A percentile compares a stretch with the other conserved stretches of the same genome.
Conservation (phyloP, 257 asterid species). For the Plantago ovata region DNA sequence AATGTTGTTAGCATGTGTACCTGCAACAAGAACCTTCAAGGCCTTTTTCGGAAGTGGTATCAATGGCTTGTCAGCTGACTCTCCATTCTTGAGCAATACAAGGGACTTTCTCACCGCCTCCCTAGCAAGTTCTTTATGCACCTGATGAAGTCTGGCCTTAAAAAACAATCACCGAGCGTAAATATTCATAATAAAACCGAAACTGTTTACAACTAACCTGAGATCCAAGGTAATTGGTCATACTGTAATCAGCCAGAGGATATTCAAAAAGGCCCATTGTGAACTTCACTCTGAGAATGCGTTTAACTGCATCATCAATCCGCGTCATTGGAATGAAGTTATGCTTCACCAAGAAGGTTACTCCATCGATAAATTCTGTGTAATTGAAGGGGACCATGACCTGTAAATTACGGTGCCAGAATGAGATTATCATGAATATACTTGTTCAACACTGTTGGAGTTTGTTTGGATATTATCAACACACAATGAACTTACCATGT, state of each 20-base stretch:
- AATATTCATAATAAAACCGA: neutral
- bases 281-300: slow-evolving; percentile 48
- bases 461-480: neutral
- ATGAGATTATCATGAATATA: neutral
- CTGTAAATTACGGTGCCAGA: slow-evolving; percentile 20
- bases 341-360: slow-evolving; percentile 31
- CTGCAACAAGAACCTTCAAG: slow-evolving; percentile 36
- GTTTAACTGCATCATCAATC: slow-evolving; percentile 44
- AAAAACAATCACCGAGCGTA: neutral
- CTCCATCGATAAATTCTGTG: slow-evolving; percentile 38
- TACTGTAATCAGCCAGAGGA: slow-evolving; percentile 38
- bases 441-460: neutral
- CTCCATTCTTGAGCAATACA: slow-evolving; percentile 40
- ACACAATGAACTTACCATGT: slow-evolving; percentile 35
- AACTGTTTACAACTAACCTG: slow-evolving; percentile 25
- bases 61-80: slow-evolving; percentile 26
- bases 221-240: slow-evolving; percentile 35
- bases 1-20: slow-evolving; percentile 36
- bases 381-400: slow-evolving; percentile 42
- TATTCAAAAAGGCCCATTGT: slow-evolving; percentile 43
- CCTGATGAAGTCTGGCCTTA: slow-evolving; percentile 15
- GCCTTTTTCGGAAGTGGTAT: slow-evolving; percentile 41
- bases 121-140: slow-evolving; percentile 37
- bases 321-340: slow-evolving; percentile 30
- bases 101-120: slow-evolving; percentile 51